These are phyloP conservation scores for Aspergillus intermedius DNA, from an alignment of 2,329 filamentous ascomycete genomes.

Conservation along the genomic window DNA sequence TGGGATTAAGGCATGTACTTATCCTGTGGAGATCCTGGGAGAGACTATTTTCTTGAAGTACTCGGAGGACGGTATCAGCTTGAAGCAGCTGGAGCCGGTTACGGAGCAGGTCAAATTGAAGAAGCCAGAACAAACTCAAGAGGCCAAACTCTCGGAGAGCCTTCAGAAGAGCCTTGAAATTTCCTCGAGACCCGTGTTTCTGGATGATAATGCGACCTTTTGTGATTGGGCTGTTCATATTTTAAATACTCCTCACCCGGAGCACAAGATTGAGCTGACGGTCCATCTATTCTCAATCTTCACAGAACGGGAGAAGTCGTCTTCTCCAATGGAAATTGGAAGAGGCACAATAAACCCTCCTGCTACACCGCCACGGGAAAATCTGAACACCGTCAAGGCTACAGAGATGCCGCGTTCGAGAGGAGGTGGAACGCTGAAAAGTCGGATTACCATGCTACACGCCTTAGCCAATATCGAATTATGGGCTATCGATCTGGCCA, in stretches of 20 bases:
- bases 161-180: neutral
- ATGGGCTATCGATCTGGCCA: constrained; percentile 45
- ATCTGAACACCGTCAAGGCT: constrained; percentile 34
- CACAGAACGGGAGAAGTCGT: constrained; percentile 31
- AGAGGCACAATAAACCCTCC: constrained; percentile 32
- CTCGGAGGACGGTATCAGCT: constrained; percentile 17
- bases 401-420: constrained; percentile 37
- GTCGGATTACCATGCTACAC: constrained; percentile 42
- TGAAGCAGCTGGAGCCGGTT: constrained; percentile 35
- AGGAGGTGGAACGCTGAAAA: constrained; percentile 39
- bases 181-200: constrained; percentile 14
- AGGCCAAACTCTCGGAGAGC: neutral
- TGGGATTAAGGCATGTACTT: constrained; percentile 43
- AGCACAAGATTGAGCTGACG: constrained; percentile 44
- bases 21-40: constrained; percentile 33
- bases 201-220: constrained; percentile 38
- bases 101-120: constrained; percentile 44
- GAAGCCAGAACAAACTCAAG: constrained; percentile 15
- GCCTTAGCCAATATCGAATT: constrained; percentile 45
- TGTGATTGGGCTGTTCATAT: constrained; percentile 45
- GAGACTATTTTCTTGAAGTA: constrained; percentile 33
- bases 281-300: constrained; percentile 40
- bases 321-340: constrained; percentile 39
- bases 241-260: constrained; percentile 39
- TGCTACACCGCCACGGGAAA: constrained; percentile 37